Conservation (phyloP, 2,329 filamentous ascomycete genomes). For the Cordyceps militaris region DNA sequence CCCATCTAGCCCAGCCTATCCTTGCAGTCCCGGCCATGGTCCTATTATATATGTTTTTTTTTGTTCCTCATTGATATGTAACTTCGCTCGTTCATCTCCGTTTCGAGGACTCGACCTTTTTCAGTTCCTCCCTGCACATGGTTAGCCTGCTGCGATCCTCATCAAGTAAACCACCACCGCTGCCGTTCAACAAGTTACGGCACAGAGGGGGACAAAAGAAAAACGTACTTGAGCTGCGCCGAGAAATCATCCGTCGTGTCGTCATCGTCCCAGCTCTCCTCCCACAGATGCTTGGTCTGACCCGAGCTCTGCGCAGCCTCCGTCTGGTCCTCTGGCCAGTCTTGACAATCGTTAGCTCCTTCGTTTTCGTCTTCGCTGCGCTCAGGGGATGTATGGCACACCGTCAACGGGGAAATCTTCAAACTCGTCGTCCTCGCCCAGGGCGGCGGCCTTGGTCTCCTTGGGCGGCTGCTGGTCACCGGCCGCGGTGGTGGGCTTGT, state of each 20-base stretch:
- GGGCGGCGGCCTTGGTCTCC: constrained; percentile 50
- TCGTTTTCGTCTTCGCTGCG: background rate
- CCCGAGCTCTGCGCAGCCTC: constrained; percentile 67
- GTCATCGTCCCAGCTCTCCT: constrained; percentile 99
- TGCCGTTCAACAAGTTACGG: background rate
- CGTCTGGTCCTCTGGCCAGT: constrained; percentile 89
- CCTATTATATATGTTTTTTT: background rate
- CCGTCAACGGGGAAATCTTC: constrained; percentile 98
- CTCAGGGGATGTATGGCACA: constrained; percentile 33
- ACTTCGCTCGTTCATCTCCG: constrained; percentile 36
- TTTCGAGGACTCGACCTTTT: constrained; percentile 81
- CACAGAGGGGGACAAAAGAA: no score
- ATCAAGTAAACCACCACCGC: no score
- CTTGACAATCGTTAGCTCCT: constrained; percentile 38
- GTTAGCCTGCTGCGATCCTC: constrained; percentile 12
- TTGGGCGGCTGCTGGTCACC: constrained; percentile 36
- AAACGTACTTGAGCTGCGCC: constrained; percentile 75
- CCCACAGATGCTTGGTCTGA: constrained; percentile 78
- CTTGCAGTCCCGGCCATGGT: background rate
- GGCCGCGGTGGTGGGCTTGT: constrained; percentile 25
- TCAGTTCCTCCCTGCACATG: constrained; percentile 69
- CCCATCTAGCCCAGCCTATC: background rate
- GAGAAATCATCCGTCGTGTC: constrained; percentile 96
- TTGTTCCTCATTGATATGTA: background rate
- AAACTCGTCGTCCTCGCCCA: constrained; percentile 98